Evolutionary conservation across 1,284 basidiomycete species (phyloP), one percentile per base, ranked within the genome.

Genomic region (Fomitopsis betulina): DNA sequence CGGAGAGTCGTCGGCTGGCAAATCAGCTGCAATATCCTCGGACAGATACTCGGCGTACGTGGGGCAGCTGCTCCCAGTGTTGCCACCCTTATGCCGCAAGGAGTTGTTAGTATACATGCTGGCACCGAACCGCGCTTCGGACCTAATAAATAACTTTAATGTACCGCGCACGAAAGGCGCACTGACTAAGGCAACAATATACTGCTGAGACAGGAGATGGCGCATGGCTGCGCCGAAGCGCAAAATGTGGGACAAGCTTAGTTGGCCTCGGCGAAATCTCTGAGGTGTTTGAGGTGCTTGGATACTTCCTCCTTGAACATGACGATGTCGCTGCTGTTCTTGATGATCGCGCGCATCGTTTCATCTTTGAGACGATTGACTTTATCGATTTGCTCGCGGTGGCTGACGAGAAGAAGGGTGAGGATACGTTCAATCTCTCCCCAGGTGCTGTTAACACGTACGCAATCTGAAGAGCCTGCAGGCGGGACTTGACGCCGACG

Each of bases 231-330:
- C 25, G n/a, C 15, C 23, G 35, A 23, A 27, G 25, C 39, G 38
- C 12, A 9, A 49, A 37, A 43, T 23, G 33, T 17, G 33, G 27
- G 33, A 53, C 8, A 13, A 12, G 59, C 62, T 72, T 73, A 75
- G 56, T 75, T 76, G 23, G 79, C 77, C 65, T 89, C 87, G 9
- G 86, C 85, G 67, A 85, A 86, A 59, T 85, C 82, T 62, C 81
- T 79, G 39, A 92, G 74, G 63, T 85, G 80, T 63, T 80, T 78
- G 37, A 92, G 75, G 63, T 86, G 83, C 57, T 80, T 79, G 40
- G 88, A 87, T 15, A 91, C 83, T 60, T 87, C 85, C 58, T 86
- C 82, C 72, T 91, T 91, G 76, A 91, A 91, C 65, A 83, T 78
- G 27, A 84, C 86, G 47, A 90, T 87, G 57, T 92, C 89, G 61